phyloP scores from a whole-genome alignment of 495 filamentous ascomycete genomes.

The Elasticomyces elasticus region DNA sequence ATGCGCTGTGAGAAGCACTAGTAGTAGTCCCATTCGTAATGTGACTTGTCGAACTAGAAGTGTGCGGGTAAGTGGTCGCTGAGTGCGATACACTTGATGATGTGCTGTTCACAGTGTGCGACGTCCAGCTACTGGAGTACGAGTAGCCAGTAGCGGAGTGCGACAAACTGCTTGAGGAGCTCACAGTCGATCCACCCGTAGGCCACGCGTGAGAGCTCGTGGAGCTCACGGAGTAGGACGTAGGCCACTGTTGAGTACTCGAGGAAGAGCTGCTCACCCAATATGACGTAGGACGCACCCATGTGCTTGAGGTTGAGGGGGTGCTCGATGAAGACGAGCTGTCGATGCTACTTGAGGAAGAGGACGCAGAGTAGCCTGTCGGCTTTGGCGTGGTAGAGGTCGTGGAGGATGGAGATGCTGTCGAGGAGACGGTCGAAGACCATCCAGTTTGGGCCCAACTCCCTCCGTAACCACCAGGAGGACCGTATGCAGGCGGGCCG shows the following conservation, averaged over 20 bases:
- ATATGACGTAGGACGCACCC: background rate
- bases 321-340: background rate
- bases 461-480: background rate
- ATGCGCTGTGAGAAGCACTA: too few relatives aligned
- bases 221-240: background rate
- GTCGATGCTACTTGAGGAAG: background rate
- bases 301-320: background rate
- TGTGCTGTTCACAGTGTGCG: background rate
- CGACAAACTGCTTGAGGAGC: background rate
- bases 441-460: background rate
- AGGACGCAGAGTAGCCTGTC: background rate
- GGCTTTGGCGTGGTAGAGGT: background rate
- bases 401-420: background rate
- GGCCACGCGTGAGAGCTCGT: background rate
- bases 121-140: background rate
- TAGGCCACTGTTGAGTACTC: background rate
- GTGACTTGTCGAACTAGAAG: background rate
- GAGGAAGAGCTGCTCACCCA: background rate
- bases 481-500: background rate
- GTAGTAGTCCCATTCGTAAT: too few relatives aligned
- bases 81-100: background rate
- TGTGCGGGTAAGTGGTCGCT: background rate
- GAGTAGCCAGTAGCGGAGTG: background rate
- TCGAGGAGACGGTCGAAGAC: background rate
- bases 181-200: background rate